Evolutionary conservation across 1,284 basidiomycete genomes (phyloP).

Genomic region (Ceratobasidium papillatum): DNA sequence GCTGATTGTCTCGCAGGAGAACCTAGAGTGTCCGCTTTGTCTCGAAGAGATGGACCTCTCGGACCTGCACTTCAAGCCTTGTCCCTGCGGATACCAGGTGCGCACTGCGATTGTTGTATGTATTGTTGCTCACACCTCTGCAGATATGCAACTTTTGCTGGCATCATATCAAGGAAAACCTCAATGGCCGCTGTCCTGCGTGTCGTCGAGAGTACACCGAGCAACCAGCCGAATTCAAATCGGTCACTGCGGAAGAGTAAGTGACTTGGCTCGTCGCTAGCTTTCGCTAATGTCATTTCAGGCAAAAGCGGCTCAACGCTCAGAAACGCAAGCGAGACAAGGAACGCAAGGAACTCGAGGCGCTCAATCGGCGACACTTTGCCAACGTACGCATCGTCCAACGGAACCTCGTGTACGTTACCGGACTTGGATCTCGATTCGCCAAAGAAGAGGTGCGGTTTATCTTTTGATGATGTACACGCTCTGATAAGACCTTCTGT

Average conservation of each 20-base stretch:
- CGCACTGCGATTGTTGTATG: constrained; percentile 45
- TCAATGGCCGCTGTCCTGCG: constrained; percentile 96
- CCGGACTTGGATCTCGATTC: constrained; percentile 88
- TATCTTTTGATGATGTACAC: background rate
- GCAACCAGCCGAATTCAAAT: constrained; percentile 93
- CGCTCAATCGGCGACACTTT: constrained; percentile 85
- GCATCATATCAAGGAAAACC: constrained; percentile 96
- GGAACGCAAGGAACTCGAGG: constrained; percentile 94
- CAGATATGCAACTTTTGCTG: constrained; percentile 99
- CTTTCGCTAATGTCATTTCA: constrained; percentile 51
- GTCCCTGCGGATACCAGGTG: constrained; percentile 98
- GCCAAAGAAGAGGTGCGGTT: constrained; percentile 91
- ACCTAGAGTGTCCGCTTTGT: constrained; percentile 97
- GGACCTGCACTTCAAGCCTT: constrained; percentile 99
- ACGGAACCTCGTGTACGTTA: constrained; percentile 95
- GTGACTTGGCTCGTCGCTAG: constrained; percentile 51
- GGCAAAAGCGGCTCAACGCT: constrained; percentile 93
- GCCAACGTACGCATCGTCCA: constrained; percentile 96
- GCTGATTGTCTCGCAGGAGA: constrained; percentile 70
- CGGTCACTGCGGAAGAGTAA: constrained; percentile 95
- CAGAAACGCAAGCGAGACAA: constrained; percentile 96
- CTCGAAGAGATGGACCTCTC: constrained; percentile 99
- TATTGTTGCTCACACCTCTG: constrained; percentile 1
- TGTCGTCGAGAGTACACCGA: constrained; percentile 95
- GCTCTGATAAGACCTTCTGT: constrained; percentile 41